Evolutionary conservation across 2,329 filamentous ascomycete genomes (phyloP), one percentile per base, ranked within the genome.

Genomic region (Penicillium crustosum): DNA sequence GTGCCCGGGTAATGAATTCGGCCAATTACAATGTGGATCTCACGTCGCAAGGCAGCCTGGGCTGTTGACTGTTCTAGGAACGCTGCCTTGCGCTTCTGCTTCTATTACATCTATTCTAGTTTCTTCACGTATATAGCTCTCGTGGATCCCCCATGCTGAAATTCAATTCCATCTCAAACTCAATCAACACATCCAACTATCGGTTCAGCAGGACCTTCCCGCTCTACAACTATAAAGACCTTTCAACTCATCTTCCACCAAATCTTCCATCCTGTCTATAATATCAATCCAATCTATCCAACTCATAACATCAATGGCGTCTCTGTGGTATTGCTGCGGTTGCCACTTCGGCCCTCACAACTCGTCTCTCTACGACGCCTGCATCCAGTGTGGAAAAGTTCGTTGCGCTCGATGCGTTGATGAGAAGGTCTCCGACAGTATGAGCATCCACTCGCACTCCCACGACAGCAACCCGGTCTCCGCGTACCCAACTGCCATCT

Each of bases 301-400:
- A 35, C 17, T 29, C 36, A 47, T 29, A 3, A 41, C 23, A 39
- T 57, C 13, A 15, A 68, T 66, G 64, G 48, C 65, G 33, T 60
- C 59, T 13, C 50, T 69, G 25, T 76, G 73, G 73, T 70, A 69
- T 56, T 76, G 73, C 61, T 74, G 72, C 48, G 43, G 59, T 6
- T 76, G 73, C 62, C 52, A 56, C 33, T 69, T 68, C 49, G 73
- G 73, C 27, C 73, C 73, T 55, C 68, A 70, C 65, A 64, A 66
- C 42, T 43, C 62, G 4, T 56, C 42, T 7, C 59, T 68, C 45
- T 63, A 72, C 62, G 50, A 57, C 27, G 38, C 61, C 44, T 74
- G 72, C 55, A 62, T 69, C 29, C 56, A 62, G 50, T 75, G 73
- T 51, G 57, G 61, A 19, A 36, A 1, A 7, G 9, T 8, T 9